phyloP scores from a whole-genome alignment of 345 rosid genomes.

The Syzygium aromaticum region DNA sequence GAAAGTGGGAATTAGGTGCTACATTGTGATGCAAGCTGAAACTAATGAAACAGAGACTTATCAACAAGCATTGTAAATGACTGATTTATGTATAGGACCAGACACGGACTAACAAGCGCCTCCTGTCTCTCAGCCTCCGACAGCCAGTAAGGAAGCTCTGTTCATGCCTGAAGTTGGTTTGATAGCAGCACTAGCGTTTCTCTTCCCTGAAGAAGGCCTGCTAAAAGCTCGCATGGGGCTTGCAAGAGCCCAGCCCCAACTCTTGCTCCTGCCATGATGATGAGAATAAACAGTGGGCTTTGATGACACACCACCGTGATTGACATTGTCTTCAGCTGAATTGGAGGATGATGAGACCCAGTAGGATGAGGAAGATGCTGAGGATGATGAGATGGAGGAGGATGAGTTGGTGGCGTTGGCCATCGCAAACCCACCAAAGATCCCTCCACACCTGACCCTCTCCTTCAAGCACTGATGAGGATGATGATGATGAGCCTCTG shows the following conservation, averaged over 20 bases:
- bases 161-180: constrained; percentile 9
- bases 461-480: constrained; percentile 35
- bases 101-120: neutral
- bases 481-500: neutral
- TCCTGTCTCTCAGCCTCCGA: neutral
- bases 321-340: neutral
- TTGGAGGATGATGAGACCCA: constrained; percentile 23
- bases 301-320: neutral
- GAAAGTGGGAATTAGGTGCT: neutral
- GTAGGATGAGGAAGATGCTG: constrained; percentile 54
- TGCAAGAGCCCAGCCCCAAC: constrained; percentile 93
- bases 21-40: neutral
- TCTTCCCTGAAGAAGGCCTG: constrained; percentile 25
- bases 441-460: constrained; percentile 82
- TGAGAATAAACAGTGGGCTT: neutral
- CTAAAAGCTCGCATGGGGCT: constrained; percentile 90
- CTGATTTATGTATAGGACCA: neutral
- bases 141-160: constrained; percentile 14
- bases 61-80: neutral
- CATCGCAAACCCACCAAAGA: constrained; percentile 82
- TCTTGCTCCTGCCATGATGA: constrained; percentile 7
- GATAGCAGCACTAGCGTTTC: neutral
- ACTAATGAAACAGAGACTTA: neutral
- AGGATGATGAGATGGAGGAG: constrained; percentile 32
- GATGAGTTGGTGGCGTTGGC: neutral